A percentile compares a stretch with the other conserved stretches of the same genome.
phyloP scores from a whole-genome alignment of 2,329 filamentous ascomycete genomes.

The Diaporthe sp. region DNA sequence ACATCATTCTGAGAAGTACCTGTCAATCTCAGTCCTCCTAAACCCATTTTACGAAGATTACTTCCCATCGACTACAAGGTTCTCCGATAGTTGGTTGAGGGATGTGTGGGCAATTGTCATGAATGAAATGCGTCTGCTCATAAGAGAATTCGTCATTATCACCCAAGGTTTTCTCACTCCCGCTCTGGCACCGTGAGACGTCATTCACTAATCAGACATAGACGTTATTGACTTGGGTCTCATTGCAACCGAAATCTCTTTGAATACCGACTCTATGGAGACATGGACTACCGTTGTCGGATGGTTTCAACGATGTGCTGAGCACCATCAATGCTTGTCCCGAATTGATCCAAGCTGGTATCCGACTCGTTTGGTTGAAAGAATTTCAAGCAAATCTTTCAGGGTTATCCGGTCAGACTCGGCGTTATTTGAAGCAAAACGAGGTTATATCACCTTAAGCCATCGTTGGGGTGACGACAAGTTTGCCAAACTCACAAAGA shows the following conservation, averaged over 20 bases:
- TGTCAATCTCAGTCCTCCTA: neutral
- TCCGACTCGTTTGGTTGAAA: neutral
- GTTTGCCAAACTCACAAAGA: neutral
- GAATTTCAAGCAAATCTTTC: neutral
- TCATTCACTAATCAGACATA: no score
- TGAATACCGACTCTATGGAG: no score
- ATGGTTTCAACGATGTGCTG: neutral
- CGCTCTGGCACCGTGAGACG: no score
- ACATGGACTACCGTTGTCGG: neutral
- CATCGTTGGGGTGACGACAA: neutral
- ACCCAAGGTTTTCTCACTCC: no score
- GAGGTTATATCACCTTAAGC: neutral
- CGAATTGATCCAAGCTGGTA: neutral
- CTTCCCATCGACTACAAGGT: neutral
- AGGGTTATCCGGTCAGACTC: neutral
- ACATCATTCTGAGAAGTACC: neutral
- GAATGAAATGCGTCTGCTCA: no score
- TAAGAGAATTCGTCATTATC: no score
- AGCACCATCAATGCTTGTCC: neutral
- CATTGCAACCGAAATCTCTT: no score
- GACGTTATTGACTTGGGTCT: no score
- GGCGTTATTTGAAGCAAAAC: fast-evolving
- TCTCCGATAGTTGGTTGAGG: neutral
- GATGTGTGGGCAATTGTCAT: neutral
- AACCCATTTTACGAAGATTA: neutral